Base-by-base conservation (phyloP, 306 rosid species). In the Aeschynomene evenia region DNA sequence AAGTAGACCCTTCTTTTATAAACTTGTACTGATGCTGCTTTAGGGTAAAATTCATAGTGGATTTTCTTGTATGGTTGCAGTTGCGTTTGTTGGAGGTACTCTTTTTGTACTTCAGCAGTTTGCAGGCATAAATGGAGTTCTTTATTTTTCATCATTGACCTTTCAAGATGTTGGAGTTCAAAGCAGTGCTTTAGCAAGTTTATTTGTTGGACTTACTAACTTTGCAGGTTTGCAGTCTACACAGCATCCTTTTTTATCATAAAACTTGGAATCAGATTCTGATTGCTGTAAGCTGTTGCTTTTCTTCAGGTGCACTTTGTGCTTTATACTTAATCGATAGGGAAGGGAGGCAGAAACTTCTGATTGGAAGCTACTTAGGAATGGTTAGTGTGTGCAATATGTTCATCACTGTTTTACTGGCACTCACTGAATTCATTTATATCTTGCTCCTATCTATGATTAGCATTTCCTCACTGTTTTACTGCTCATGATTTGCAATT, bases 71-170 rank as follows among this genome's bases (percentile, higher is more conserved):
- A 40, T 63, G 76, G 67, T 78, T 85, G 83, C 95, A 92, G 98
- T 83, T 80, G 86, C 96, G 58, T 78, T 84, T 63, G 81, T 87
- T 28, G 98, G 98, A 76, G 93, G 85, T 46, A 62, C 92, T 52
- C 96, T 92, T 40, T 89, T 92, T 78, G 78, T 81, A 51, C 95
- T 92, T 76, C 98, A 92, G 83, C 98, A 92, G 68, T 89, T 92
- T 74, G 80, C 95, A 4, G 98, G 96, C 63, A 89, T 92, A 82
- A 92, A 92, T 66, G 98, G 91, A 36, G 92, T 92, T 83, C 95
- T 92, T 61, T 92, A 87, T 72, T 92, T 89, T 78, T 92, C 98
- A 43, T 89, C 98, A 11, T 60, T 89, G 83, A 92, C 98, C 61
- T 89, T 92, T 72, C 85, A 81, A 84, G 88, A 86, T 20, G 95